Conservation (phyloP, 2,329 filamentous ascomycete genomes). For the Fusarium heterosporum region DNA sequence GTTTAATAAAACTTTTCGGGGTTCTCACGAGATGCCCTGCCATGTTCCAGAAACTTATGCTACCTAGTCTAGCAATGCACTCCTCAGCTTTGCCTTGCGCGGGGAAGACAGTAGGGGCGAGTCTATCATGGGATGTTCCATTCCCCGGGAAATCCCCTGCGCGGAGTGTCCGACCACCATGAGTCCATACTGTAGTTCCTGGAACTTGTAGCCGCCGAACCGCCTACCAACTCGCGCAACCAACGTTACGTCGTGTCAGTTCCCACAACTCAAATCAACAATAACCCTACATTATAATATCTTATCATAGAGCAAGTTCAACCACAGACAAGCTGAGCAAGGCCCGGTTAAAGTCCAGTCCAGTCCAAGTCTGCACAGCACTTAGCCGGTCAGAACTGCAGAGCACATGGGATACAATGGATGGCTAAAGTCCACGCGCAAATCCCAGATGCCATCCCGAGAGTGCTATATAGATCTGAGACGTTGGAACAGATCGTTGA, state of each 20-base stretch:
- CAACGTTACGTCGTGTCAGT: slow-evolving; percentile 9
- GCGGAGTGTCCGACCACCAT: slow-evolving; percentile 33
- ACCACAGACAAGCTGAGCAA: background rate
- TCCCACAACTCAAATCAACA: background rate
- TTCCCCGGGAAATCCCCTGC: slow-evolving; percentile 17
- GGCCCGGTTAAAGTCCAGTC: slow-evolving; percentile 10
- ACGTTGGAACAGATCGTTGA: slow-evolving; percentile 4
- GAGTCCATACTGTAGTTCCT: slow-evolving; percentile 15
- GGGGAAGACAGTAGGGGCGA: slow-evolving; percentile 6
- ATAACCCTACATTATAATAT: background rate
- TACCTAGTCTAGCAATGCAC: background rate
- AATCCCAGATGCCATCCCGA: slow-evolving; percentile 19
- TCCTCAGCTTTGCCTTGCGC: slow-evolving; percentile 15
- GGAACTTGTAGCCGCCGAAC: slow-evolving; percentile 25
- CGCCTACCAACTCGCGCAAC: slow-evolving; percentile 8
- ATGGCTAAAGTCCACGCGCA: slow-evolving; percentile 9
- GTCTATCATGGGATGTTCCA: slow-evolving; percentile 11
- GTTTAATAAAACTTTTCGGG: background rate
- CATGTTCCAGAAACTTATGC: background rate
- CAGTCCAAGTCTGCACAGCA: background rate
- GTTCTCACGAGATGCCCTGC: background rate
- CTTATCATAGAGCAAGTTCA: background rate
- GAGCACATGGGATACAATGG: background rate
- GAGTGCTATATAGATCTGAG: slow-evolving; percentile 3
- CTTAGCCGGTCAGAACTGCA: slow-evolving; percentile 26